A percentile compares a stretch with the other conserved stretches of the same genome.
Conservation (phyloP, 768 basidiomycete species). For the Clitopilus passeckerianus region DNA sequence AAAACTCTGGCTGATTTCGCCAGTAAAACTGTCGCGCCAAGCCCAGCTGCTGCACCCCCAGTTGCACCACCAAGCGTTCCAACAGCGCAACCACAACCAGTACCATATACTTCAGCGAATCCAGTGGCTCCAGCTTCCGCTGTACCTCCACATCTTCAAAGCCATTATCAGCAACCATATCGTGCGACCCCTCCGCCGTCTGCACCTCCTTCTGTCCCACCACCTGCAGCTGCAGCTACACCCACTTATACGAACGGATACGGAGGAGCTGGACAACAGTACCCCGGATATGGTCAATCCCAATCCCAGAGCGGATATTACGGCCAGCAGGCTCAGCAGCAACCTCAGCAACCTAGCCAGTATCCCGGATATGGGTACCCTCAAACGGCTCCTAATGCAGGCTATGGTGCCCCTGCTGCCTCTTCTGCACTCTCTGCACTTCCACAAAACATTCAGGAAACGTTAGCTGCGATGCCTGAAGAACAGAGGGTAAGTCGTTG, state of each 20-base stretch:
- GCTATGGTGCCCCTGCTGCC: constrained; percentile 13
- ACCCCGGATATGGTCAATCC: constrained; percentile 15
- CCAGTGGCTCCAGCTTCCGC: constrained; percentile 34
- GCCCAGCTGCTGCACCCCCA: constrained; percentile 18
- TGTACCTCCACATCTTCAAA: constrained; percentile 42
- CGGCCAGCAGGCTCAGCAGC: constrained; percentile 1
- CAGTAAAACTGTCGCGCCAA: constrained; percentile 12
- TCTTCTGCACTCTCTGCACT: constrained; percentile 20
- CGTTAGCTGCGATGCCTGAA: constrained; percentile 57
- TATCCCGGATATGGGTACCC: constrained; percentile 6
- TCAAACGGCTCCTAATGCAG: constrained; percentile 12
- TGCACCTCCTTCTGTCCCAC: constrained; percentile 12
- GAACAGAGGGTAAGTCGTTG: constrained; percentile 53
- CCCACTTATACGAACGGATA: constrained; percentile 19
- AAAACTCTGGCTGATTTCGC: constrained; percentile 61
- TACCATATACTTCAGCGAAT: constrained; percentile 14
- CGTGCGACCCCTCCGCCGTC: constrained; percentile 28
- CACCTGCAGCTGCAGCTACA: constrained; percentile 9
- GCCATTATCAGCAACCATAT: constrained; percentile 20
- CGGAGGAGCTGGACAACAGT: constrained; percentile 1
- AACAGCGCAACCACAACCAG: constrained; percentile 17
- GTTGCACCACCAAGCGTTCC: constrained; percentile 15
- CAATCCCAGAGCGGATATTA: background rate
- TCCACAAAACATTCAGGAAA: constrained; percentile 36
- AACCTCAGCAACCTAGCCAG: constrained; percentile 5